Conservation (phyloP, 2,329 filamentous ascomycete genomes). For the Fusarium floridanum region DNA sequence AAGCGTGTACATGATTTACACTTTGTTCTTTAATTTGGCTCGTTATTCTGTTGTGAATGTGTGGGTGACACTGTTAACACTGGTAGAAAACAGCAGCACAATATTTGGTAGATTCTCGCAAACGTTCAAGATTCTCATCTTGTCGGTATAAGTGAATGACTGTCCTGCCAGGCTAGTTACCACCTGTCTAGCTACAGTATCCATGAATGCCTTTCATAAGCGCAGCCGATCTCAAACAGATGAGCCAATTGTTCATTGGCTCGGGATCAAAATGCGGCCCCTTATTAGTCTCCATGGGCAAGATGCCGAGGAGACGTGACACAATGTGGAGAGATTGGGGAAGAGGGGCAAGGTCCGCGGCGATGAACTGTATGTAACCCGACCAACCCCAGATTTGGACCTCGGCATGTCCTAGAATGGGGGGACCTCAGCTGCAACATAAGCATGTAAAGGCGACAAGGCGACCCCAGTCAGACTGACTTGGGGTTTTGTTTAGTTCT, state of each 20-base stretch:
- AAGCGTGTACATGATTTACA: conserved; percentile 21
- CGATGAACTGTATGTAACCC: conserved; percentile 6
- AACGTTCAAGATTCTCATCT: neutral
- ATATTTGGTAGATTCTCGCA: neutral
- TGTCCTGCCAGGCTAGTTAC: neutral
- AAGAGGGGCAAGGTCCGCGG: conserved; percentile 39
- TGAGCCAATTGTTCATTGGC: neutral
- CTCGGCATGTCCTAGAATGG: conserved; percentile 39
- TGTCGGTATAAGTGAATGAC: neutral
- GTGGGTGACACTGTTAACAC: neutral
- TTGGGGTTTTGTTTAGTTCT: neutral
- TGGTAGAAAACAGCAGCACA: neutral
- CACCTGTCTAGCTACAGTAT: neutral
- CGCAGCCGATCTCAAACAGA: neutral
- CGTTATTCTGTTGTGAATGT: neutral
- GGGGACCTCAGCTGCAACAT: conserved; percentile 12
- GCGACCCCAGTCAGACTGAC: neutral
- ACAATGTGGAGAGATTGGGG: conserved; percentile 33
- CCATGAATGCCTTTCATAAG: neutral
- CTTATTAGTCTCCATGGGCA: neutral
- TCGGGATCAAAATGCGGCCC: neutral
- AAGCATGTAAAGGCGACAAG: conserved; percentile 12
- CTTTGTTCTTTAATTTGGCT: neutral
- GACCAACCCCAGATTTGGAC: conserved; percentile 34
- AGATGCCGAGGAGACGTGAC: conserved; percentile 23